phyloP scores from a whole-genome alignment of 140 eudicot species.

The Cichorium intybus region DNA sequence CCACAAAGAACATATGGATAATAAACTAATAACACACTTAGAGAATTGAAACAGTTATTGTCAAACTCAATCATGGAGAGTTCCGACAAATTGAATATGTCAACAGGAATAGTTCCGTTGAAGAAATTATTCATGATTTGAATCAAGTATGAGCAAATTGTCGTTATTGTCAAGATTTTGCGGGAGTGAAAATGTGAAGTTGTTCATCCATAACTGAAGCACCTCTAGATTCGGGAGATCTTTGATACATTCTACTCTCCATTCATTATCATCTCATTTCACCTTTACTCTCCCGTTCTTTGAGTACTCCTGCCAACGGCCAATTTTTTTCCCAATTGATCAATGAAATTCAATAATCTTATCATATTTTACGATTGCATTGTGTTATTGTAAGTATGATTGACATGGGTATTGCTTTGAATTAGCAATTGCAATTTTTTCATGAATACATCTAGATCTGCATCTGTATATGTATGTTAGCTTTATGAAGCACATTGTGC shows the following conservation, averaged over 20 bases:
- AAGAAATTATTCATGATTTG: too few species aligned
- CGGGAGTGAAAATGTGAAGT: too few species aligned
- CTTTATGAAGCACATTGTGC: conserved; percentile 27
- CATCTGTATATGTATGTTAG: conserved; percentile 9
- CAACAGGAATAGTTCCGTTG: too few species aligned
- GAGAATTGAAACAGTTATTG: too few species aligned
- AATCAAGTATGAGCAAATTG: too few species aligned
- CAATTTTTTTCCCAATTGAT: conserved; percentile 26
- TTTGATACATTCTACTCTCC: conserved; percentile 27
- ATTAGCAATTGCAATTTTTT: conserved; percentile 4
- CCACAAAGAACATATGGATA: too few species aligned
- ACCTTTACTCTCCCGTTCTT: conserved; percentile 23
- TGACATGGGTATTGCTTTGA: conserved; percentile 19
- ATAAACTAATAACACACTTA: too few species aligned
- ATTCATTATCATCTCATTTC: conserved; percentile 21
- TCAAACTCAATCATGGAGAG: too few species aligned
- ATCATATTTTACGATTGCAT: conserved; percentile 14
- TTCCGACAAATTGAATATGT: too few species aligned
- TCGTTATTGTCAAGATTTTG: too few species aligned
- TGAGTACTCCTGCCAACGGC: conserved; percentile 39
- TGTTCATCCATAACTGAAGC: too few species aligned
- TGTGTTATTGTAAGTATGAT: conserved; percentile 25
- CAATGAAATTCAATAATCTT: conserved; percentile 16
- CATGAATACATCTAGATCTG: conserved; percentile 42
- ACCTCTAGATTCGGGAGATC: too few species aligned